Percentiles rank a stretch among this genome's conserved stretches.
Conservation (phyloP, 176 grass and related monocot genomes). For the Tillandsia leiboldiana region DNA sequence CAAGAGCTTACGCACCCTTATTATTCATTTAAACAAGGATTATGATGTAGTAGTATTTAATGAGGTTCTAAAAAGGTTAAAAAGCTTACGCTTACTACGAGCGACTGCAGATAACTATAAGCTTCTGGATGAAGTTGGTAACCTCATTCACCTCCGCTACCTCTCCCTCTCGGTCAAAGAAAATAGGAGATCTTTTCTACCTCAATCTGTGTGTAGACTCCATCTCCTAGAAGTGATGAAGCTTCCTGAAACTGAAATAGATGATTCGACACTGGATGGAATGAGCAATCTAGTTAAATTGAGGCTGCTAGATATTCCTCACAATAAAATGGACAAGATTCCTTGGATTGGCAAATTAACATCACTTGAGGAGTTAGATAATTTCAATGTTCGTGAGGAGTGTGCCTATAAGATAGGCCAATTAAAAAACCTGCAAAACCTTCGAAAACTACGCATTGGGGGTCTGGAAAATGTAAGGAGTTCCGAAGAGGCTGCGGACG, state of each 20-base stretch:
- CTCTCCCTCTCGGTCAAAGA: too few species aligned
- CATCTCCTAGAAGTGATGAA: slow-evolving; percentile 10
- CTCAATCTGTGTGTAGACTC: slow-evolving; percentile 12
- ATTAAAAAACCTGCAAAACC: slow-evolving; percentile 17
- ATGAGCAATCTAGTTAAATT: slow-evolving; percentile 18
- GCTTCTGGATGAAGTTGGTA: too few species aligned
- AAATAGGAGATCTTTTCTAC: too few species aligned
- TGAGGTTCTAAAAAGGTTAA: too few species aligned
- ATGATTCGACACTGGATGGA: background rate
- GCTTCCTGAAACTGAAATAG: background rate
- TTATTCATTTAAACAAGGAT: too few species aligned
- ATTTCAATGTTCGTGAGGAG: too few species aligned
- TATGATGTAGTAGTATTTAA: too few species aligned
- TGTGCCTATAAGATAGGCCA: slow-evolving; percentile 12
- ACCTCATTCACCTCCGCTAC: too few species aligned
- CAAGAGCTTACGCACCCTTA: too few species aligned
- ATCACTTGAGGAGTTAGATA: slow-evolving; percentile 14
- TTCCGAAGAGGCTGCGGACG: slow-evolving; percentile 8
- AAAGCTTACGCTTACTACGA: too few species aligned
- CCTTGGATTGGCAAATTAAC: slow-evolving; percentile 1
- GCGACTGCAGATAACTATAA: too few species aligned
- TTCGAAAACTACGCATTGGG: background rate
- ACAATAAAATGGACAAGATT: background rate
- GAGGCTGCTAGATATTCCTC: background rate
- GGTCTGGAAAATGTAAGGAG: slow-evolving; percentile 16